These are phyloP conservation scores for Citrus cavaleriei DNA, from an alignment of 345 rosid genomes.

Conservation along the genomic window DNA sequence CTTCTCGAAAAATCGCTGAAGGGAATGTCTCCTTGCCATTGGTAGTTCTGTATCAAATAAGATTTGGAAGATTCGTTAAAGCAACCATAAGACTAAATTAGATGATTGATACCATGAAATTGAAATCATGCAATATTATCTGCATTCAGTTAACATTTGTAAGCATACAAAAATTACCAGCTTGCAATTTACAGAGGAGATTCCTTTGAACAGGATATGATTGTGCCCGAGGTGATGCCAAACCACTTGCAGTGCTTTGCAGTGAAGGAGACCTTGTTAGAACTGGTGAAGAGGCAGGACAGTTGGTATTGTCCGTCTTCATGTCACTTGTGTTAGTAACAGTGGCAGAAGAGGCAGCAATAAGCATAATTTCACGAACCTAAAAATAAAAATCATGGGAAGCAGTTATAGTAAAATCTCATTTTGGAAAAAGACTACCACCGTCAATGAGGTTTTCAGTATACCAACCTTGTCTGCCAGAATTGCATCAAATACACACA, in stretches of 20 bases:
- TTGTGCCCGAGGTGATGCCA: slow-evolving; percentile 53
- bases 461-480: slow-evolving; percentile 63
- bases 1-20: slow-evolving; percentile 88
- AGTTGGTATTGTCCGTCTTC: slow-evolving; percentile 33
- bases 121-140: background rate
- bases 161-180: slow-evolving; percentile 43
- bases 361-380: slow-evolving; percentile 68
- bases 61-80: slow-evolving; percentile 12
- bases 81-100: slow-evolving; percentile 7
- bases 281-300: slow-evolving; percentile 47
- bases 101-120: background rate
- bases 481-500: slow-evolving; percentile 64
- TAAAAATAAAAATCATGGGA: slow-evolving; percentile 17
- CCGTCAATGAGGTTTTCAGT: background rate
- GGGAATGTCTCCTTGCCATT: slow-evolving; percentile 82
- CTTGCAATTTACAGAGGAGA: slow-evolving; percentile 67
- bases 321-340: slow-evolving; percentile 35
- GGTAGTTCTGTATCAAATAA: slow-evolving; percentile 60
- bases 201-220: slow-evolving; percentile 40
- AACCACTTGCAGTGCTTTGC: slow-evolving; percentile 58
- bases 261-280: slow-evolving; percentile 79
- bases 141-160: slow-evolving; percentile 1
- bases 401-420: background rate
- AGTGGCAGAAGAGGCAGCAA: slow-evolving; percentile 54
- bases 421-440: background rate